Evolutionary conservation across 768 basidiomycete species (phyloP), one percentile per base, ranked within the genome.

Genomic region (Naematelia encephala): DNA sequence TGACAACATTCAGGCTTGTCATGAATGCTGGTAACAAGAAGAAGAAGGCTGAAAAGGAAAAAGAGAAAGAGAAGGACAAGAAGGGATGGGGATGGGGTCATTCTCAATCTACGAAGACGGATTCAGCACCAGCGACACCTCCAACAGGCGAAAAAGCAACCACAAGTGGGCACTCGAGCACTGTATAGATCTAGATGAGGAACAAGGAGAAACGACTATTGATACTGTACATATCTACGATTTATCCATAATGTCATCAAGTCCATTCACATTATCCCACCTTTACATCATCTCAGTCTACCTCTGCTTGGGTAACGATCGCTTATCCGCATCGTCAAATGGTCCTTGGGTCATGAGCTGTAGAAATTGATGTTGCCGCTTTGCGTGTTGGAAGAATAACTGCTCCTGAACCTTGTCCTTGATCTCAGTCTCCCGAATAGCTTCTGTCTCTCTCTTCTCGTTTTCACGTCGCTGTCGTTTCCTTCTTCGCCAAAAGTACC

Each of bases 21-120:
- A 67, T 77, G 61, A 70, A 75, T 39, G 75, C 75, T 3, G 75
- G 74, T 4, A 71, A 71, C 54, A 77, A 77, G 69, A 77, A 77
- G 67, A 72, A 72, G 65, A 70, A 73, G 56, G 60, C 62, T 19
- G 70, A 72, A 52, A 71, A 74, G 53, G 68, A 72, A 57, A 66
- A 68, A 44, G 62, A 67, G 48, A 64, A 62, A 46, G 48, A 54
- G 14, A 25, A 56, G 43, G 56, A 55, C 29, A 52, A 58, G 45
- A 56, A 62, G 27, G 69, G 66, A 50, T 67, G 68, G 62, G 54
- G 68, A 51, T 56, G 44, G 25, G 58, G 53, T 54, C 51, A 62
- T 21, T 42, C 45, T 5, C n/a, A 56, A 21, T 47, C 46, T 13
- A 26, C 30, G 13, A 25, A 44, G 44, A 4, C 21, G 23, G 54